Evolutionary conservation across 345 rosid genomes (phyloP).

Genomic region (Pseudoturritis turrita): DNA sequence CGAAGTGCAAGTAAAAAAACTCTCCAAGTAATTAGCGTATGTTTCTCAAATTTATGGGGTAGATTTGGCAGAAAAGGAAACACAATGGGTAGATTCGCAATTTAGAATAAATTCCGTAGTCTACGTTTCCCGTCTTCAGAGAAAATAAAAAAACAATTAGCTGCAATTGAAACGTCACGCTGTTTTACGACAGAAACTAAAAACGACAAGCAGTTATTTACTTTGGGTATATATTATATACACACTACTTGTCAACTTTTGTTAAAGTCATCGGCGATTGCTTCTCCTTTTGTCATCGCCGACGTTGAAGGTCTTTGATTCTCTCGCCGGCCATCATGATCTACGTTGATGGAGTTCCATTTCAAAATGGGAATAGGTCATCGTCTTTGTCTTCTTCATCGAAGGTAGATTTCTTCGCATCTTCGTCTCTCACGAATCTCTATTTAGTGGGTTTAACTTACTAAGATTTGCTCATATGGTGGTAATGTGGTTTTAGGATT

Average conservation of each 20-base stretch:
- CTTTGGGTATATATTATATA: background rate
- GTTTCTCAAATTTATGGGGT: background rate
- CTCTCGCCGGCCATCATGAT: constrained; percentile 34
- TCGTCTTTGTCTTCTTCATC: constrained; percentile 25
- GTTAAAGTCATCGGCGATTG: constrained; percentile 20
- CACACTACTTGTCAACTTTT: too few relatives aligned
- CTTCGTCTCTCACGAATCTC: constrained; percentile 17
- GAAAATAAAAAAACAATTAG: background rate
- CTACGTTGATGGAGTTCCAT: constrained; percentile 30
- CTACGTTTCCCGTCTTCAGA: background rate
- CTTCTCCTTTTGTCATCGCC: background rate
- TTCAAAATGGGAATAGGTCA: constrained; percentile 12
- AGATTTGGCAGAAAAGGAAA: background rate
- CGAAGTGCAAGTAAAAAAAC: too few relatives aligned
- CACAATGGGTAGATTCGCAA: background rate
- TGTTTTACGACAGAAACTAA: background rate
- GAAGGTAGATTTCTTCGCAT: constrained; percentile 14
- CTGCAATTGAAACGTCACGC: background rate
- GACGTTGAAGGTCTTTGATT: background rate
- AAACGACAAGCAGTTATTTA: background rate
- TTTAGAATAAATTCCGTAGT: background rate
- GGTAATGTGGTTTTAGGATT: background rate
- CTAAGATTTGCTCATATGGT: background rate
- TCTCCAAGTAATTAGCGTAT: background rate
- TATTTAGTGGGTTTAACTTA: background rate